Conservation (phyloP, 1,284 basidiomycete species). For the Caloboletus firmus region DNA sequence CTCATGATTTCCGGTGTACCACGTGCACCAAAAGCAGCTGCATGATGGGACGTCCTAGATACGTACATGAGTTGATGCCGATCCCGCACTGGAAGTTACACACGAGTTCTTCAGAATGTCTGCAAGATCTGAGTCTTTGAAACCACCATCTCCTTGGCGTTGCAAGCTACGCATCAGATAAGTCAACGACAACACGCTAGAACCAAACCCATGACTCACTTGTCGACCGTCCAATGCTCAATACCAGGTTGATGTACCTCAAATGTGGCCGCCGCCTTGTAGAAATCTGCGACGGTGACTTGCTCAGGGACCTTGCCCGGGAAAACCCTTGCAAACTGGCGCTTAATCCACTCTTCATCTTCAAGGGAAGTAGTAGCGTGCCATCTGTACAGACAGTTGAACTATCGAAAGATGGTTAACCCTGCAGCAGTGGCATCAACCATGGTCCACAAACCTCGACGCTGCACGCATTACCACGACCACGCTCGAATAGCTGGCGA, state of each 20-base stretch:
- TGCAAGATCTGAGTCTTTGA: conserved; percentile 74
- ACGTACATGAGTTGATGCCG: not conserved
- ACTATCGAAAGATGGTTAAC: conserved; percentile 42
- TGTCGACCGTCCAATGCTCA: conserved; percentile 67
- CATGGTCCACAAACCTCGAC: conserved; percentile 54
- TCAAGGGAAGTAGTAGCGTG: conserved; percentile 69
- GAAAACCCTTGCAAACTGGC: conserved; percentile 53
- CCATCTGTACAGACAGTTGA: conserved; percentile 84
- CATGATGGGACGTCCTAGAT: conserved; percentile 67
- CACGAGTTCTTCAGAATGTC: conserved; percentile 66
- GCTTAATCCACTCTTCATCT: conserved; percentile 68
- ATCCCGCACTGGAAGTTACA: conserved; percentile 28
- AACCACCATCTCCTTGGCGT: conserved; percentile 59
- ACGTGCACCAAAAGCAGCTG: conserved; percentile 76
- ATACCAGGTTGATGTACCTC: conserved; percentile 46
- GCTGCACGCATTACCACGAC: conserved; percentile 74
- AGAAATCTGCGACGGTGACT: conserved; percentile 64
- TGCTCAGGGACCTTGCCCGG: conserved; percentile 50
- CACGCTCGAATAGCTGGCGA: conserved; percentile 67
- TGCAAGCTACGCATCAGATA: conserved; percentile 44
- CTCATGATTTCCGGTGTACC: conserved; percentile 75
- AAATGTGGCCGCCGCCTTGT: conserved; percentile 42
- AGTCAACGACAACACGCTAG: not conserved
- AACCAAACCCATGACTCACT: conserved; percentile 38
- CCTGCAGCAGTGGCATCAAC: not conserved